Percentiles rank a stretch among this genome's conserved stretches.
phyloP scores from a whole-genome alignment of 495 filamentous ascomycete species.

The Aspergillus incahuasiensis region DNA sequence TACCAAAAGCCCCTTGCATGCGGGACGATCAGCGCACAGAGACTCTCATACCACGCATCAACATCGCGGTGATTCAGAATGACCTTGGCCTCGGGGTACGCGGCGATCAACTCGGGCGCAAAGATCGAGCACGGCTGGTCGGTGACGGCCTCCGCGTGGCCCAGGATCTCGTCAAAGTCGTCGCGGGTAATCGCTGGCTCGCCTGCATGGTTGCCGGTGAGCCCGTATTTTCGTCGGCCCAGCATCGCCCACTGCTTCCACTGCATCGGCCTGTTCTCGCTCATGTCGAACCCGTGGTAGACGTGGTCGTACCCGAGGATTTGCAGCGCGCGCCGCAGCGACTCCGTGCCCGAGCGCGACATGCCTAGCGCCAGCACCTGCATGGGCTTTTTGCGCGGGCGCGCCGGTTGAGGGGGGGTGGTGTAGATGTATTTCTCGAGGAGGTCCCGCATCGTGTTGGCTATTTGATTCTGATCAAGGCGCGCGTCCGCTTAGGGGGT shows the following conservation, averaged over 20 bases:
- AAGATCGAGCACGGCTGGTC: constrained; percentile 8
- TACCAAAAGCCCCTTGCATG: not conserved
- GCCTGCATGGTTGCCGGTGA: not conserved
- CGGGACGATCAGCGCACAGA: constrained; percentile 17
- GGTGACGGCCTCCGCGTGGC: constrained; percentile 5
- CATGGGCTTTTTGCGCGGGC: constrained; percentile 20
- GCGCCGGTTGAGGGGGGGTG: not conserved
- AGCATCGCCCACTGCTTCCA: constrained; percentile 16
- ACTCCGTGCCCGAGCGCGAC: constrained; percentile 28
- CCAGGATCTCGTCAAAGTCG: constrained; percentile 13
- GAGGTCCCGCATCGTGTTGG: not conserved
- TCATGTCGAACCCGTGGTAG: constrained; percentile 27
- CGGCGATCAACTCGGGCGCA: constrained; percentile 22
- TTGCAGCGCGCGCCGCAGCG: constrained; percentile 19
- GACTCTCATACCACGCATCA: constrained; percentile 25
- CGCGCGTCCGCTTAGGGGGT: no score
- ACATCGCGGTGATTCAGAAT: constrained; percentile 8
- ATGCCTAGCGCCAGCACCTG: constrained; percentile 25
- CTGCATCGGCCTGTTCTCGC: not conserved
- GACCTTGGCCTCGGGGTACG: constrained; percentile 33
- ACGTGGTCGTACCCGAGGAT: constrained; percentile 25
- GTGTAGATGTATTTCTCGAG: constrained; percentile 16
- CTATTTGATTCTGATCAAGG: not conserved
- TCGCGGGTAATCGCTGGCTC: constrained; percentile 21
- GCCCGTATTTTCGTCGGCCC: constrained; percentile 8